A percentile compares a stretch with the other conserved stretches of the same genome.
These are phyloP conservation scores for Neophaeococcomyces aloes DNA, from an alignment of 2,329 filamentous ascomycete species.

Conservation along the genomic window DNA sequence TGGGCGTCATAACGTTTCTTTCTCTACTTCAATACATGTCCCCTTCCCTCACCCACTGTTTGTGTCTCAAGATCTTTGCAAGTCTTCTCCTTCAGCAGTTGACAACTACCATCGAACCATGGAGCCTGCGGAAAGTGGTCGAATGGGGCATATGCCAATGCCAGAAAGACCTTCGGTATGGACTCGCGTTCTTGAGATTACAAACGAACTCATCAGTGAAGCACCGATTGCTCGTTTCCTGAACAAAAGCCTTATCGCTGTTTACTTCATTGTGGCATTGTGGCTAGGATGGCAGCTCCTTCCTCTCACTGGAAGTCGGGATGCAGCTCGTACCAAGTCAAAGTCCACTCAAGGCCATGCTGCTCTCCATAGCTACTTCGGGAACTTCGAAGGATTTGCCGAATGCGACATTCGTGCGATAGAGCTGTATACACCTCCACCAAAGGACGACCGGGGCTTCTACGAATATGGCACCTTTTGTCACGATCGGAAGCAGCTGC, in stretches of 20 bases:
- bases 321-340: conserved; percentile 3
- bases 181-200: conserved; percentile 2
- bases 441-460: conserved; percentile 12
- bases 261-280: conserved; percentile 9
- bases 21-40: no score
- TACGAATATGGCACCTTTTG: conserved; percentile 24
- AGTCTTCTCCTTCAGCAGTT: no score
- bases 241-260: conserved; percentile 10
- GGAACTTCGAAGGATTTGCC: conserved; percentile 27
- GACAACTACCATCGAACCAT: no score
- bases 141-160: neutral
- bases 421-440: conserved; percentile 27
- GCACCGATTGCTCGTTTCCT: conserved; percentile 2
- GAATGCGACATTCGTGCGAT: conserved; percentile 29
- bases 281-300: conserved; percentile 13
- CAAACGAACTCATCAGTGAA: conserved; percentile 10
- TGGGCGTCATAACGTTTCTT: no score
- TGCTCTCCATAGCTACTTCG: conserved; percentile 25
- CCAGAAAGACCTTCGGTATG: neutral
- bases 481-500: conserved; percentile 26
- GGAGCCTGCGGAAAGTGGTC: neutral
- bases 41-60: no score
- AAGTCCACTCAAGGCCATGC: conserved; percentile 2
- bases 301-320: conserved; percentile 11
- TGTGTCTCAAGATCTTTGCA: no score